A percentile compares a stretch with the other conserved stretches of the same genome.
phyloP scores from a whole-genome alignment of 139 green algal species.

The Tetradesmus obliquus region DNA sequence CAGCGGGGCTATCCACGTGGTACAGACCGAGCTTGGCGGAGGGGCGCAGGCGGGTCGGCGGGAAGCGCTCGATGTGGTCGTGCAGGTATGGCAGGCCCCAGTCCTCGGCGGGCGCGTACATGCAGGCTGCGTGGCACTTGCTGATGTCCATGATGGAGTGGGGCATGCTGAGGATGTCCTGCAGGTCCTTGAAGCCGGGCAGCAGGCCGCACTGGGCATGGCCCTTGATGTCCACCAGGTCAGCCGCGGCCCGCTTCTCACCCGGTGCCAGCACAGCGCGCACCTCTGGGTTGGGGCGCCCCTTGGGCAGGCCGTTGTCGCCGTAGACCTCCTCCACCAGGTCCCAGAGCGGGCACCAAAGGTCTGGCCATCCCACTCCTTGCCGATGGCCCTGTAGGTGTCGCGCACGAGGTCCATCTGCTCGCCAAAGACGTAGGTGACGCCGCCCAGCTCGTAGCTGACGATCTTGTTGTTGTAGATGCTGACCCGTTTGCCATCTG shows the following conservation, averaged over 20 bases:
- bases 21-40: too few species aligned
- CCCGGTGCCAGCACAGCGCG: background rate
- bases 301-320: background rate
- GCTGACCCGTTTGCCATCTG: background rate
- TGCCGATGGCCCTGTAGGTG: background rate
- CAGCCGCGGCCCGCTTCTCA: too few species aligned
- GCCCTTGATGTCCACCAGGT: background rate
- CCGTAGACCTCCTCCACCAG: background rate
- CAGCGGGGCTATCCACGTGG: background rate
- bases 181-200: background rate
- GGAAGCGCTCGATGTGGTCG: background rate
- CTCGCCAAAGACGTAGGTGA: background rate
- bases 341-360: background rate
- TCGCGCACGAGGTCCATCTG: background rate
- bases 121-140: background rate
- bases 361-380: background rate
- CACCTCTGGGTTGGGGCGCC: background rate
- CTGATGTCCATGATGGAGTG: background rate
- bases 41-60: background rate
- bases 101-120: background rate
- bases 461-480: background rate
- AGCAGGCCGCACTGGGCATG: background rate
- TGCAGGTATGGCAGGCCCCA: background rate
- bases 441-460: background rate
- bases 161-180: too few species aligned